Evolutionary conservation across 2,329 filamentous ascomycete genomes (phyloP).

Genomic region (Cercospora sp.): DNA sequence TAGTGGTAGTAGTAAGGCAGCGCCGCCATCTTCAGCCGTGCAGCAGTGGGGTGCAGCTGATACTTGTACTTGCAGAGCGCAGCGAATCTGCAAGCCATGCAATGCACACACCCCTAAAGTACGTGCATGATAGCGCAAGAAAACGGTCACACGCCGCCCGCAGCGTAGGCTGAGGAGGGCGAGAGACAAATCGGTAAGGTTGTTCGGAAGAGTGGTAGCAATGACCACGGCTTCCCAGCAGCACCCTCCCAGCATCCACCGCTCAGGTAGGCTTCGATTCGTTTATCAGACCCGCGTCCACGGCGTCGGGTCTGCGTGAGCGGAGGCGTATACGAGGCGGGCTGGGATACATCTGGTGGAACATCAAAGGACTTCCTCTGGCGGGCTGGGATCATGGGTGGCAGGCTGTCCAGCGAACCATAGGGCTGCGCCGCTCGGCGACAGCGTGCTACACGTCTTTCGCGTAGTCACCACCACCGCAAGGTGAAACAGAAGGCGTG

Average conservation of each 20-base stretch:
- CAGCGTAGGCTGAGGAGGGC: neutral
- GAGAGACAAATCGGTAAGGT: neutral
- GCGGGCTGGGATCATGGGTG: neutral
- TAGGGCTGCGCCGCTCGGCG: neutral
- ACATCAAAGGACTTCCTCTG: neutral
- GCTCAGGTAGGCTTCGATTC: neutral
- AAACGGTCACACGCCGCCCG: neutral
- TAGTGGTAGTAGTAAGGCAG: neutral
- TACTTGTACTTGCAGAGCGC: slow-evolving; percentile 4
- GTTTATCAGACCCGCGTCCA: slow-evolving; percentile 2
- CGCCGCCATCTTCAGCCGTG: neutral
- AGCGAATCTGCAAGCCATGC: neutral
- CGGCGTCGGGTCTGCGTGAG: neutral
- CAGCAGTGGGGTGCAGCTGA: neutral
- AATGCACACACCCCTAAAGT: neutral
- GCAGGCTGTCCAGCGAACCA: neutral
- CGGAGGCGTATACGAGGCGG: neutral
- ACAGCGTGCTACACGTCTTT: neutral
- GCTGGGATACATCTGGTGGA: neutral
- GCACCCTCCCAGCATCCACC: neutral
- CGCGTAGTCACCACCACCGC: neutral
- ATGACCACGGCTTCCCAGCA: neutral
- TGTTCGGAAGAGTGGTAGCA: neutral
- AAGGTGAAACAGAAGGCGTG: neutral
- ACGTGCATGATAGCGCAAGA: neutral